Evolutionary conservation across 2,329 filamentous ascomycete genomes (phyloP), one percentile per base, ranked within the genome.

Genomic region (Didymellaceae sp.): DNA sequence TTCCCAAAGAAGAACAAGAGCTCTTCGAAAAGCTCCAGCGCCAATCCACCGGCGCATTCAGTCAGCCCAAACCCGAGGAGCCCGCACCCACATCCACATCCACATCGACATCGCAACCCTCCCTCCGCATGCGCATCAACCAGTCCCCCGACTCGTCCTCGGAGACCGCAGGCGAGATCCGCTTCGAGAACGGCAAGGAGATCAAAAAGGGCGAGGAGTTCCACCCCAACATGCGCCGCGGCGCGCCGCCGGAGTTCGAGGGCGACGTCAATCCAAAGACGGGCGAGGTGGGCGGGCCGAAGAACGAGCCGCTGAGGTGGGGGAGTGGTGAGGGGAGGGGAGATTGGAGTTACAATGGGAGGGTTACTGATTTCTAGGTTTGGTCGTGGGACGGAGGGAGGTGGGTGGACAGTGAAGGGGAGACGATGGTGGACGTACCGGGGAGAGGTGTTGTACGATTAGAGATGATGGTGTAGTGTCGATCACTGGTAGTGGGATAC

Each of bases 231-330:
- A 77, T 93, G 49, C 80, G 87, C 58, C 79, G 86, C 57, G 93
- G 93, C 26, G 88, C 91, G 33, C 83, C 86, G 65, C 92, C 94
- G 1, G 93, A 97, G 77, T 99, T 99, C 65, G 86, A 93, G 61
- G 94, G 94, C 51, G 92, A 97, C 45, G 82, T 80, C 46, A 97
- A 99, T 73, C 94, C 94, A 2, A 88, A 87, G 79, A 99, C 94
- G 1, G 94, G 94, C 18, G 94, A 99, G 80, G 85, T 97, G 9
- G 94, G 94, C 5, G 94, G 94, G 1, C 94, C 94, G 5, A 99
- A 97, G 85, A 97, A 96, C 69, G 93, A 99, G 75, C 94, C 94
- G 42, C 69, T 97, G 70, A 79, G 92, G 63, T 97, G 93, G 93
- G 91, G 91, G 0, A 78, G 81, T 14, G 71, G 66, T 0, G 31